Percentiles rank a stretch among this genome's conserved stretches.
phyloP scores from a whole-genome alignment of 78 protist genomes.

The Dictyostelium intermedium region DNA sequence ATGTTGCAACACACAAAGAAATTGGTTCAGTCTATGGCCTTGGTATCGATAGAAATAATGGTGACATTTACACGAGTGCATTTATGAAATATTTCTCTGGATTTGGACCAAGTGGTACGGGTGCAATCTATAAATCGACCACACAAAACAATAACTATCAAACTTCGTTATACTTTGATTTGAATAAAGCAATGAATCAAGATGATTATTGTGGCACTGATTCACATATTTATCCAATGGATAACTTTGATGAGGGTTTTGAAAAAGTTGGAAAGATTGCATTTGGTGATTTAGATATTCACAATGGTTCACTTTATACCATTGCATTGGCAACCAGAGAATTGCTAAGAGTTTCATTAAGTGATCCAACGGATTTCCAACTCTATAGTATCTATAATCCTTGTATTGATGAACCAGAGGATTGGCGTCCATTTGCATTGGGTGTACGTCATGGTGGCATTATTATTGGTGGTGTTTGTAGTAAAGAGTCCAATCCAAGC shows the following conservation, averaged over 20 bases:
- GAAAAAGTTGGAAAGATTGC: not conserved
- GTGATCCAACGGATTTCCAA: not conserved
- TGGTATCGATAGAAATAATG: not conserved
- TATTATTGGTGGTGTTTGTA: slow-evolving; percentile 39
- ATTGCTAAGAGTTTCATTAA: not conserved
- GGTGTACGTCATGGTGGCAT: not conserved
- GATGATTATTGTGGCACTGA: slow-evolving; percentile 14
- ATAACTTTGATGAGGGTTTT: not conserved
- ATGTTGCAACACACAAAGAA: not conserved
- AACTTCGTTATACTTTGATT: not conserved
- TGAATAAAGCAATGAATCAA: not conserved
- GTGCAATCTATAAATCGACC: slow-evolving; percentile 12
- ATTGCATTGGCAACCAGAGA: not conserved
- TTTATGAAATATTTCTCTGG: slow-evolving; percentile 34
- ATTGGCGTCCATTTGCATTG: slow-evolving; percentile 60
- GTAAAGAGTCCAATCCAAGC: not conserved
- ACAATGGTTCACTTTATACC: not conserved
- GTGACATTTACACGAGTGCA: not conserved
- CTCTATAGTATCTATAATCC: slow-evolving; percentile 4
- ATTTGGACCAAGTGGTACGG: slow-evolving; percentile 42
- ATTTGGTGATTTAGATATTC: slow-evolving; percentile 51
- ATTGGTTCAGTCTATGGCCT: slow-evolving; percentile 45
- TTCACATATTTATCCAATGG: not conserved
- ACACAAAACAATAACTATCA: not conserved
- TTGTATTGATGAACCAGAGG: not conserved